Conservation (phyloP, 768 basidiomycete species). For the Hemileccinum impolitum region DNA sequence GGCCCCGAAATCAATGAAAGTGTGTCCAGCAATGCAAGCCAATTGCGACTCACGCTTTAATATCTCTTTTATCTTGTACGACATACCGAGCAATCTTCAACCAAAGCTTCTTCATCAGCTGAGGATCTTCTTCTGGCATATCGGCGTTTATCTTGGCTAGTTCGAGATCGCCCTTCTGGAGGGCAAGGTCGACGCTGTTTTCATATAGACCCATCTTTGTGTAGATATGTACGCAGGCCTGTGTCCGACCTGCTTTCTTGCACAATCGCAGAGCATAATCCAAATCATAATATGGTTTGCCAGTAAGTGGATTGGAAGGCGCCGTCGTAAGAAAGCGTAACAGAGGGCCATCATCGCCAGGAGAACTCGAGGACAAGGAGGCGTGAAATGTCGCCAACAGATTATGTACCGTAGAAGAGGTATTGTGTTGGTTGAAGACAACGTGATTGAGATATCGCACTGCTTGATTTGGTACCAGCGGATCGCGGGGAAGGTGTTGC, state of each 20-base stretch:
- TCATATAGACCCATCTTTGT: conserved; percentile 97
- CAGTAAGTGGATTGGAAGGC: conserved; percentile 77
- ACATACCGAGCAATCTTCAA: conserved; percentile 98
- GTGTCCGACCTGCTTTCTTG: conserved; percentile 74
- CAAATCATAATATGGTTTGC: conserved; percentile 90
- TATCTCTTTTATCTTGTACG: conserved; percentile 96
- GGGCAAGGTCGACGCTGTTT: conserved; percentile 90
- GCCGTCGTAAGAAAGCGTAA: conserved; percentile 80
- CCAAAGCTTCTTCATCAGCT: conserved; percentile 91
- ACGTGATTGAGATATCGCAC: conserved; percentile 85
- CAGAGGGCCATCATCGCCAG: conserved; percentile 71
- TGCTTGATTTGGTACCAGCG: conserved; percentile 77
- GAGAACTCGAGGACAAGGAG: conserved; percentile 43
- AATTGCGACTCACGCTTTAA: conserved; percentile 77
- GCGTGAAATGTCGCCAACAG: conserved; percentile 87
- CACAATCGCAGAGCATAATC: conserved; percentile 95
- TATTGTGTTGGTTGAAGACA: conserved; percentile 76
- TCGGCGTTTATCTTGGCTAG: conserved; percentile 95
- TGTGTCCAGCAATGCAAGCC: not conserved
- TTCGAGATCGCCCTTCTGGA: conserved; percentile 93
- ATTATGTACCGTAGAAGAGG: conserved; percentile 88
- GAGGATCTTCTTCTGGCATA: conserved; percentile 86
- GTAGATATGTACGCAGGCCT: conserved; percentile 95
- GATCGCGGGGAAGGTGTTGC: conserved; percentile 70
- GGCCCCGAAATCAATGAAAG: conserved; percentile 7